Percentiles rank a stretch among this genome's conserved stretches.
phyloP scores from a whole-genome alignment of 2,329 filamentous ascomycete species.

The Ascochyta viciae-villosae region DNA sequence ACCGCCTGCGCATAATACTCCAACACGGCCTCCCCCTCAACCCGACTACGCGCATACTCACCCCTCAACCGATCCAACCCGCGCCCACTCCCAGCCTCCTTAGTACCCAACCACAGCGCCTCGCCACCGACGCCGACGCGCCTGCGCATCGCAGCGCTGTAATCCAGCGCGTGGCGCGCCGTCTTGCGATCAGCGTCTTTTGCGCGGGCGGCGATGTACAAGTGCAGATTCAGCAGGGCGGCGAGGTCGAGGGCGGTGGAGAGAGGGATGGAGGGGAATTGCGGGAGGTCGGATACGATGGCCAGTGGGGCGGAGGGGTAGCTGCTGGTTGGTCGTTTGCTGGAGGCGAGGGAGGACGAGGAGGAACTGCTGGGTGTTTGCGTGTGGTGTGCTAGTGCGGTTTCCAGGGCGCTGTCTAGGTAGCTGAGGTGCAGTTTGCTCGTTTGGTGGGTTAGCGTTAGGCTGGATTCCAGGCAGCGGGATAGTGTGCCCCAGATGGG shows the following conservation, averaged over 20 bases:
- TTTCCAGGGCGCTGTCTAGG: conserved; percentile 25
- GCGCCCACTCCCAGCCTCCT: background rate
- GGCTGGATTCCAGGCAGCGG: conserved; percentile 27
- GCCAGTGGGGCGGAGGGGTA: background rate
- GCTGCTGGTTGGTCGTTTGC: conserved; percentile 3
- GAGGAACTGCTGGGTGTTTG: conserved; percentile 1
- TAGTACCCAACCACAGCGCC: conserved; percentile 22
- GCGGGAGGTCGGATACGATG: conserved; percentile 15
- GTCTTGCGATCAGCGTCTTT: conserved; percentile 29
- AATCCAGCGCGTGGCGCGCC: conserved; percentile 35
- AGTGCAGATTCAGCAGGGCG: conserved; percentile 31
- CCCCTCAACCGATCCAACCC: conserved; percentile 22
- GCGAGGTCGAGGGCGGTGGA: conserved; percentile 33
- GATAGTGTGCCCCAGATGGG: conserved; percentile 31
- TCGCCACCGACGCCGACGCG: conserved; percentile 26
- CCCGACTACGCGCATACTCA: conserved; percentile 23
- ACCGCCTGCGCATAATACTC: conserved; percentile 36
- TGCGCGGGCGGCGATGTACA: conserved; percentile 29
- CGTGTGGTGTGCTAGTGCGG: conserved; percentile 23
- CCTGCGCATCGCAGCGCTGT: conserved; percentile 27
- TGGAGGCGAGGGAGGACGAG: conserved; percentile 13
- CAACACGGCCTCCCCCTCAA: conserved; percentile 25
- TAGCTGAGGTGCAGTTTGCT: conserved; percentile 32
- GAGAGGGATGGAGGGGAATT: conserved; percentile 6
- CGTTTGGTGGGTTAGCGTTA: conserved; percentile 23